These are phyloP conservation scores for Nakazawaea anatomiae DNA, from an alignment of 805 yeast species.

Conservation along the genomic window DNA sequence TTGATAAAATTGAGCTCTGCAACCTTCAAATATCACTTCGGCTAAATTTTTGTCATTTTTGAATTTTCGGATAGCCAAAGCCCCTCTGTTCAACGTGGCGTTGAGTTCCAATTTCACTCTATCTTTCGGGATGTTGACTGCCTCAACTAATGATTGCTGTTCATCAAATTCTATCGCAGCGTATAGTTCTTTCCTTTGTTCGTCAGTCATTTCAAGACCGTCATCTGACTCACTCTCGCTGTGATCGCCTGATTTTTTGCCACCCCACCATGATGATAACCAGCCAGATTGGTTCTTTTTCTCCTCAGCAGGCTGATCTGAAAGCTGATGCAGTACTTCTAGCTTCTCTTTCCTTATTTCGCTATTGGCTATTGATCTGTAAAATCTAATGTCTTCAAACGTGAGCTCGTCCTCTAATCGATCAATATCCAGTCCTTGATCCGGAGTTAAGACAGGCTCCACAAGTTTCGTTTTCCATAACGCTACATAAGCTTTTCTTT, in stretches of 20 bases:
- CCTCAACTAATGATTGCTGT: conserved; percentile 38
- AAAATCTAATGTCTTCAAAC: conserved; percentile 79
- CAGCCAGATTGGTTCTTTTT: conserved; percentile 41
- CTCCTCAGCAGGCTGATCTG: conserved; percentile 4
- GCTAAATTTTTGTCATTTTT: conserved; percentile 50
- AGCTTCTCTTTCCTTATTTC: conserved; percentile 55
- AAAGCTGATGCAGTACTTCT: background rate
- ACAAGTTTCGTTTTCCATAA: conserved; percentile 58
- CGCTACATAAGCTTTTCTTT: conserved; percentile 58
- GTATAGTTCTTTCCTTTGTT: conserved; percentile 82
- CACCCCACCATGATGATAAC: conserved; percentile 69
- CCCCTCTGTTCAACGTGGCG: conserved; percentile 70
- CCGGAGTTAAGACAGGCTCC: conserved; percentile 15
- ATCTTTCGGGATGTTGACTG: conserved; percentile 68
- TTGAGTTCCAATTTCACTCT: conserved; percentile 60
- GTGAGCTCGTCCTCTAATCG: conserved; percentile 53
- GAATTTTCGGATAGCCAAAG: conserved; percentile 50
- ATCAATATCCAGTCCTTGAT: conserved; percentile 34
- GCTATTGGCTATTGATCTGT: conserved; percentile 71
- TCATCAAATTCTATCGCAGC: conserved; percentile 93
- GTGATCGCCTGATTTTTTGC: conserved; percentile 14
- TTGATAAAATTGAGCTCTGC: conserved; percentile 65
- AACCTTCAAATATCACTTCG: conserved; percentile 77
- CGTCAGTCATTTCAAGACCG: conserved; percentile 62
- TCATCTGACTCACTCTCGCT: conserved; percentile 21